Percentiles rank a stretch among this genome's conserved stretches.
phyloP scores from a whole-genome alignment of 768 basidiomycete species.

The Ramaria sp. region DNA sequence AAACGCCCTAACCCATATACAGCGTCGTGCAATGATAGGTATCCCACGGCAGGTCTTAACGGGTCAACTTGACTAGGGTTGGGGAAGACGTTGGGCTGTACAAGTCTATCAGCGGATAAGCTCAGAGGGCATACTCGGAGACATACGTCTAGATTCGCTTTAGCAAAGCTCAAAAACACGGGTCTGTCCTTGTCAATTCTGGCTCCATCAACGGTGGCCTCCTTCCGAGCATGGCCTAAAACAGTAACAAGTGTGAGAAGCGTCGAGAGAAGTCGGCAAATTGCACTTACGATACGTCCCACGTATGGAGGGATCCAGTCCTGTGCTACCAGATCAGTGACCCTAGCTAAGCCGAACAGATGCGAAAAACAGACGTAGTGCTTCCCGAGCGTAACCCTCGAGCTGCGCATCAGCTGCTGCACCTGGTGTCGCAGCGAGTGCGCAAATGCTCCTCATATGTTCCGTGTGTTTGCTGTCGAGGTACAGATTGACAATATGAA shows the following conservation, averaged over 20 bases:
- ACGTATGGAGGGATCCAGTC: conserved; percentile 61
- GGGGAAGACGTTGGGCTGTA: conserved; percentile 41
- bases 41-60: conserved; percentile 33
- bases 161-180: conserved; percentile 51
- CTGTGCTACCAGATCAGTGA: conserved; percentile 23
- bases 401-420: conserved; percentile 29
- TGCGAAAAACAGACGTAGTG: conserved; percentile 42
- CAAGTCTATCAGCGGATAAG: background rate
- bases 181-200: conserved; percentile 36
- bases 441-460: conserved; percentile 10
- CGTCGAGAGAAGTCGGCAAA: background rate
- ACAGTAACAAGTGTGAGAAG: background rate
- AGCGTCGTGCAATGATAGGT: conserved; percentile 24
- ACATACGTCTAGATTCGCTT: conserved; percentile 50
- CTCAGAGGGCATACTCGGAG: background rate
- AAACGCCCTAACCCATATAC: conserved; percentile 4
- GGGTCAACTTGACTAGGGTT: conserved; percentile 34
- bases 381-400: conserved; percentile 53
- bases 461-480: conserved; percentile 35
- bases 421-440: conserved; percentile 20
- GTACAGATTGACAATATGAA: conserved; percentile 56
- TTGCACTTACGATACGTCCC: conserved; percentile 49
- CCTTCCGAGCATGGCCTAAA: conserved; percentile 36
- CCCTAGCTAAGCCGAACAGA: background rate
- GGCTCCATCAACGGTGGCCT: conserved; percentile 32